Conservation (phyloP, 352 stramenopile species). For the Phytophthora cactorum region DNA sequence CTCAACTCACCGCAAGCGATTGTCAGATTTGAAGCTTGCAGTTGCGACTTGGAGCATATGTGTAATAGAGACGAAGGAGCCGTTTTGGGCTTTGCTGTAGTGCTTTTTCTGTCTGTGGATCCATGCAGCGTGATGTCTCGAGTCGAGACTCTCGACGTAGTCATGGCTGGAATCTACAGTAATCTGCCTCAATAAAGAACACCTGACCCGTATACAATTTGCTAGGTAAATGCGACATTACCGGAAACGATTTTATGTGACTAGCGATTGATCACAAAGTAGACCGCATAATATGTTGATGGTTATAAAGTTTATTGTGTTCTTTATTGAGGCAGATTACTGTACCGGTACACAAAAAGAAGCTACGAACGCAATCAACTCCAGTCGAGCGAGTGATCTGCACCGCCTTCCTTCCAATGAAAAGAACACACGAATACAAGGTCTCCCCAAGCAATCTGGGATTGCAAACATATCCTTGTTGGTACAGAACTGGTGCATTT, state of each 20-base stretch:
- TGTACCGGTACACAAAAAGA: background rate
- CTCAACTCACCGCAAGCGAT: background rate
- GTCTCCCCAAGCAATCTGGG: too few relatives aligned
- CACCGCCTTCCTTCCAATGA: conserved; percentile 8
- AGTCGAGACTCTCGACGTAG: too few relatives aligned
- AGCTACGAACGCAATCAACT: conserved; percentile 3
- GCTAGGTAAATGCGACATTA: too few relatives aligned
- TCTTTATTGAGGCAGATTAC: too few relatives aligned
- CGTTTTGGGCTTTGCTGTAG: conserved; percentile 11
- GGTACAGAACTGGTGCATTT: too few relatives aligned
- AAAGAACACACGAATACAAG: background rate
- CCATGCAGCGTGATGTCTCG: conserved; percentile 11
- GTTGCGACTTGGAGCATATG: background rate
- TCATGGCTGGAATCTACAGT: too few relatives aligned
- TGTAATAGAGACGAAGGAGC: conserved; percentile 13
- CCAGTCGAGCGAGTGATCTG: conserved; percentile 4
- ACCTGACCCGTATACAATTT: too few relatives aligned
- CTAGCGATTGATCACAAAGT: too few relatives aligned
- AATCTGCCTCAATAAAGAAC: too few relatives aligned
- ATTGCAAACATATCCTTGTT: background rate
- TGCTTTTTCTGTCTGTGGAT: conserved; percentile 7
- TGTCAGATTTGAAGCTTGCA: conserved; percentile 1
- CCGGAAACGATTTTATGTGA: too few relatives aligned
- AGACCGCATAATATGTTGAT: too few relatives aligned
- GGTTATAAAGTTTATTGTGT: too few relatives aligned